phyloP scores from a whole-genome alignment of 2,329 filamentous ascomycete genomes.

The Phialophora chinensis region DNA sequence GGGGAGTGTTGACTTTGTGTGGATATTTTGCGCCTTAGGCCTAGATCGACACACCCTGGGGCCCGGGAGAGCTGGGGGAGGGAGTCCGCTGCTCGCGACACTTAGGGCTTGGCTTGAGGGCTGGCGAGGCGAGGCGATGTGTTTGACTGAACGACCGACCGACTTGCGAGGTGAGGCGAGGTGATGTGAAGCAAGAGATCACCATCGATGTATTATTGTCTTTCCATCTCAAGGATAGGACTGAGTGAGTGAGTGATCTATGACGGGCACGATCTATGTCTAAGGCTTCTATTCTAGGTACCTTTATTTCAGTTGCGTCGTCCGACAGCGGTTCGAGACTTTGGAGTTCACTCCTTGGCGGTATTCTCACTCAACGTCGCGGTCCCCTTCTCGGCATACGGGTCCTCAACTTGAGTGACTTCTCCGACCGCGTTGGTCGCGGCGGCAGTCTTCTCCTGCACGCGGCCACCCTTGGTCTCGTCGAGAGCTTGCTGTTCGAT shows the following conservation, averaged over 20 bases:
- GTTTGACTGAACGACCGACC: not conserved
- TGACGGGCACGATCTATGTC: not conserved
- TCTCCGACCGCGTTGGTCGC: not conserved
- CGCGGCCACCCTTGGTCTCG: slow-evolving; percentile 29
- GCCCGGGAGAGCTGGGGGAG: not conserved
- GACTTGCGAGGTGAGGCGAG: too few relatives aligned
- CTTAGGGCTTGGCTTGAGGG: not conserved
- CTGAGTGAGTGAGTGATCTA: not conserved
- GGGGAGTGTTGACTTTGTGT: slow-evolving; percentile 4
- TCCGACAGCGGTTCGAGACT: not conserved
- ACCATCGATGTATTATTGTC: too few relatives aligned
- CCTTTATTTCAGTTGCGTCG: not conserved
- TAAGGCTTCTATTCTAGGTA: not conserved
- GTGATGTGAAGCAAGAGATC: too few relatives aligned
- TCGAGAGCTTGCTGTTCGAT: slow-evolving; percentile 27
- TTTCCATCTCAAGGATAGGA: not conserved
- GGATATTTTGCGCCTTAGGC: slow-evolving; percentile 2
- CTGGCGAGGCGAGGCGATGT: not conserved
- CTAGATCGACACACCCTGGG: not conserved
- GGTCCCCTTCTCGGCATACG: not conserved
- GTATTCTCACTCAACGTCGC: not conserved
- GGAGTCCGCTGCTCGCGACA: not conserved
- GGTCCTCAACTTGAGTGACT: not conserved
- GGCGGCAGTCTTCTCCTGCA: slow-evolving; percentile 21
- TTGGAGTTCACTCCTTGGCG: not conserved